Evolutionary conservation across 495 filamentous ascomycete species (phyloP).

Genomic region (Trichoderma virens): DNA sequence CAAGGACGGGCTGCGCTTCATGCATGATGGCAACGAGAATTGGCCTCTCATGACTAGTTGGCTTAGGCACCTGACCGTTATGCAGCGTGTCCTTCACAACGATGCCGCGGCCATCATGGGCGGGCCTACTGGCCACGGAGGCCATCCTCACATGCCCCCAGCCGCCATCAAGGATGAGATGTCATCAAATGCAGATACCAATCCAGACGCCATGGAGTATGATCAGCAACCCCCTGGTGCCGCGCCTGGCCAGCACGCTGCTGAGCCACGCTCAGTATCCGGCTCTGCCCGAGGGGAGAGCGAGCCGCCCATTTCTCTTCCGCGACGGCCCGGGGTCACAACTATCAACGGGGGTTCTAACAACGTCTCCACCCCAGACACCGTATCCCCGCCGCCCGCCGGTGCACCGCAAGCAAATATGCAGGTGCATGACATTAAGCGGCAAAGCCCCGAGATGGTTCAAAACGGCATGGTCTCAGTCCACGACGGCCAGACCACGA

Average conservation of each 20-base stretch:
- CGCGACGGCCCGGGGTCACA: slow-evolving; percentile 37
- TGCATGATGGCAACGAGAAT: slow-evolving; percentile 38
- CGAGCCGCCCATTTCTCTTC: slow-evolving; percentile 32
- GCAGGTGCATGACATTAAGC: slow-evolving; percentile 19
- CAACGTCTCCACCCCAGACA: slow-evolving; percentile 30
- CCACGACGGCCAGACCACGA: slow-evolving; percentile 19
- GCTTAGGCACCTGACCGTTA: slow-evolving; percentile 42
- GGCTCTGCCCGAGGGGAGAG: slow-evolving; percentile 23
- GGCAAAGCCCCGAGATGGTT: slow-evolving; percentile 31
- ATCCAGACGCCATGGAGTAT: slow-evolving; percentile 39
- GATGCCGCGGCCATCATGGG: slow-evolving; percentile 16
- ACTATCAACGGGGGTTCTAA: slow-evolving; percentile 44
- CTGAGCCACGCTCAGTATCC: slow-evolving; percentile 13
- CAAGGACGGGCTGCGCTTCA: slow-evolving; percentile 39
- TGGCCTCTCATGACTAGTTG: slow-evolving; percentile 44
- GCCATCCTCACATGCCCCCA: slow-evolving; percentile 13
- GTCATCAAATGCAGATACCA: slow-evolving; percentile 35
- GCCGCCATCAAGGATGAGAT: slow-evolving; percentile 39
- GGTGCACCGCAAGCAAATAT: slow-evolving; percentile 6
- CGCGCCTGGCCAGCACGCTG: slow-evolving; percentile 17
- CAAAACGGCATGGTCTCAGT: slow-evolving; percentile 16
- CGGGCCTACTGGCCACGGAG: slow-evolving; percentile 17
- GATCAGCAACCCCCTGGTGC: slow-evolving; percentile 27
- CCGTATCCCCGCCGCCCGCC: not conserved
- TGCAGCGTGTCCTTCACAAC: slow-evolving; percentile 40